Conservation (phyloP, 2,329 filamentous ascomycete genomes). For the Dothistroma septosporum region DNA sequence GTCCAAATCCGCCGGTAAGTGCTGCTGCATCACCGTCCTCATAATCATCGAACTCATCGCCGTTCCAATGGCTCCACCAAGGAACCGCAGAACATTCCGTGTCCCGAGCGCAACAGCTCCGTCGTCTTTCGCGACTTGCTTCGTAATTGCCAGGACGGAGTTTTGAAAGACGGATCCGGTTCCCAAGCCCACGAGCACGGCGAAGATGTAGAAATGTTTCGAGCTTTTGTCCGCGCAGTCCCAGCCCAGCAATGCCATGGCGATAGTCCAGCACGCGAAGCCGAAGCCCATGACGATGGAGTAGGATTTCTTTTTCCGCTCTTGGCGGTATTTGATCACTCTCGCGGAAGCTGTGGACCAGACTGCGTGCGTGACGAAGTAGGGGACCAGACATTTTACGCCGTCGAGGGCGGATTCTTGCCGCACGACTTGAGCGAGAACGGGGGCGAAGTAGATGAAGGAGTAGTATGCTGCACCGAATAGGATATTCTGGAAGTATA, state of each 20-base stretch:
- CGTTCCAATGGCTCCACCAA: slow-evolving; percentile 24
- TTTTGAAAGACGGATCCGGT: slow-evolving; percentile 26
- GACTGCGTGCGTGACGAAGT: slow-evolving; percentile 20
- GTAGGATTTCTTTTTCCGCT: slow-evolving; percentile 15
- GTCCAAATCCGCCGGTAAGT: slow-evolving; percentile 10
- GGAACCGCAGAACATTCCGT: slow-evolving; percentile 23
- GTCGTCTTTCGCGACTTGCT: slow-evolving; percentile 17
- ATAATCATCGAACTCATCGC: slow-evolving; percentile 19
- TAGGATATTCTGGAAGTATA: slow-evolving; percentile 22
- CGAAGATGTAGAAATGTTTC: slow-evolving; percentile 8
- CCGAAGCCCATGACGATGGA: slow-evolving; percentile 18
- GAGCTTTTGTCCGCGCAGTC: neutral
- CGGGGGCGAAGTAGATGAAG: slow-evolving; percentile 24
- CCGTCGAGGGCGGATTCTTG: slow-evolving; percentile 12
- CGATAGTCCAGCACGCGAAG: slow-evolving; percentile 19
- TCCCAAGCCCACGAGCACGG: slow-evolving; percentile 20
- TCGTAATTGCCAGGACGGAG: slow-evolving; percentile 22
- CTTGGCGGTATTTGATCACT: slow-evolving; percentile 11
- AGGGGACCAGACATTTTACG: slow-evolving; percentile 17
- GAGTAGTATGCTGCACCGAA: slow-evolving; percentile 24
- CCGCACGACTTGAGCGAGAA: slow-evolving; percentile 19
- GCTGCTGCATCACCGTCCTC: neutral
- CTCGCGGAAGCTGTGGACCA: slow-evolving; percentile 20
- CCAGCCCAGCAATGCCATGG: slow-evolving; percentile 13
- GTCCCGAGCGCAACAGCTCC: slow-evolving; percentile 21